Evolutionary conservation across 164 flowering plant genomes (phyloP), one percentile per base, ranked within the genome.

Genomic region (Chloranthus sessilifolius): DNA sequence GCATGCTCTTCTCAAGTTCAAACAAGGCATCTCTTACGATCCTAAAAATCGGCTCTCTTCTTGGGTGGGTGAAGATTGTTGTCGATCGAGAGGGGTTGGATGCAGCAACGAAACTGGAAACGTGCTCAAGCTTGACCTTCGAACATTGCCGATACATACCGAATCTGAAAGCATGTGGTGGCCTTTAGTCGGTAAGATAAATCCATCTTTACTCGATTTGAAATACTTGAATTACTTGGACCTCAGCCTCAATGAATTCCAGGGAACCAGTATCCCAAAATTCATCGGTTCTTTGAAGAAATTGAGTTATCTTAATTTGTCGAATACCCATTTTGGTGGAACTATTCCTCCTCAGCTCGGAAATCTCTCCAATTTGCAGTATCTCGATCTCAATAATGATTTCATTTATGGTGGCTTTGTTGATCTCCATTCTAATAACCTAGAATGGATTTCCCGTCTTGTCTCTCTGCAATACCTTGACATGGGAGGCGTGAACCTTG

Each of bases 401-500:
- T 2, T 24, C 15, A 17, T 7, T 26, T 24, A n/a, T 4, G n/a
- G n/a, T n/a, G n/a, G n/a, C n/a, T n/a, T n/a, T n/a, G n/a, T n/a
- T n/a, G n/a, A n/a, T n/a, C 4, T 53, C 19, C 8, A 28, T 20
- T 45, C 29, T 1, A 31, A 53, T 28, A 45, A 34, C 35, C 46
- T 53, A 19, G 34, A 60, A 0, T 60, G 64, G 64, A 20, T 60
- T 9, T 46, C 53, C 12, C 27, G 43, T 7, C 53, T 60, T 12
- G 23, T 53, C 39, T 46, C 46, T 24, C 21, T 52, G 38, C 8
- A 29, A 30, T 25, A 60, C 24, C 53, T 60, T 31, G 19, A 37
- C 20, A 22, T 60, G 58, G 20, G 25, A 1, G 0, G 0, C 0
- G 35, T 46, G 27, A 19, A 53, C 24, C 58, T 44, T 2, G 23